phyloP scores from a whole-genome alignment of 345 rosid genomes.

The Euphorbia tirucalli region DNA sequence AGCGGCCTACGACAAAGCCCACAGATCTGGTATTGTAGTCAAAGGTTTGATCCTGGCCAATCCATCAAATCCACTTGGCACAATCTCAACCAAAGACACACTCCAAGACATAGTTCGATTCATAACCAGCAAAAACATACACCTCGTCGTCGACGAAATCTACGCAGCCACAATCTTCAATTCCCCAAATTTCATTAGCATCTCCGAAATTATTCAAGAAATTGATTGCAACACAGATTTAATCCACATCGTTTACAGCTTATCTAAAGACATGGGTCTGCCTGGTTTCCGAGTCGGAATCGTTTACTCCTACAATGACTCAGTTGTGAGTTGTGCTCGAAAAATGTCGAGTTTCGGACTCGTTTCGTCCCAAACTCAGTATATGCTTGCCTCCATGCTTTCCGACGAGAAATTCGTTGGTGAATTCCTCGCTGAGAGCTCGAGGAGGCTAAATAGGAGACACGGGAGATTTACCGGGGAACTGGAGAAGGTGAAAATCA shows the following conservation, averaged over 20 bases:
- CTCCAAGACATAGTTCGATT: constrained; percentile 47
- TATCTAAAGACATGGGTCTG: constrained; percentile 91
- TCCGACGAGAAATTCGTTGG: constrained; percentile 58
- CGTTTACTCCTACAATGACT: constrained; percentile 71
- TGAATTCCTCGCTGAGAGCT: constrained; percentile 45
- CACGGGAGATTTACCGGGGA: constrained; percentile 43
- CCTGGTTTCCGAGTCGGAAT: constrained; percentile 86
- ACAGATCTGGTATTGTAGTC: constrained; percentile 41
- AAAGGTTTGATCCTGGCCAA: constrained; percentile 76
- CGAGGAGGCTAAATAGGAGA: constrained; percentile 50
- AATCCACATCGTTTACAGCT: constrained; percentile 71
- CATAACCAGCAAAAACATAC: constrained; percentile 52
- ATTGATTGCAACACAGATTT: constrained; percentile 48
- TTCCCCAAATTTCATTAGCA: constrained; percentile 53
- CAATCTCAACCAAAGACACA: constrained; percentile 47
- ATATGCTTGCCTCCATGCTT: constrained; percentile 66
- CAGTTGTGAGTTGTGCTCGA: constrained; percentile 53
- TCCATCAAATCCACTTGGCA: constrained; percentile 92
- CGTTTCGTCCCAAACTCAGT: constrained; percentile 72
- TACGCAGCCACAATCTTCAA: constrained; percentile 67
- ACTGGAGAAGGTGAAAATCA: constrained; percentile 48
- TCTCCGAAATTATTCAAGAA: constrained; percentile 57
- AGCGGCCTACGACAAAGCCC: constrained; percentile 51
- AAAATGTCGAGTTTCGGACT: constrained; percentile 91
- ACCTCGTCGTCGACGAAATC: constrained; percentile 79